Evolutionary conservation across 2,329 filamentous ascomycete genomes (phyloP), one percentile per base, ranked within the genome.

Genomic region (Neonectria hederae): DNA sequence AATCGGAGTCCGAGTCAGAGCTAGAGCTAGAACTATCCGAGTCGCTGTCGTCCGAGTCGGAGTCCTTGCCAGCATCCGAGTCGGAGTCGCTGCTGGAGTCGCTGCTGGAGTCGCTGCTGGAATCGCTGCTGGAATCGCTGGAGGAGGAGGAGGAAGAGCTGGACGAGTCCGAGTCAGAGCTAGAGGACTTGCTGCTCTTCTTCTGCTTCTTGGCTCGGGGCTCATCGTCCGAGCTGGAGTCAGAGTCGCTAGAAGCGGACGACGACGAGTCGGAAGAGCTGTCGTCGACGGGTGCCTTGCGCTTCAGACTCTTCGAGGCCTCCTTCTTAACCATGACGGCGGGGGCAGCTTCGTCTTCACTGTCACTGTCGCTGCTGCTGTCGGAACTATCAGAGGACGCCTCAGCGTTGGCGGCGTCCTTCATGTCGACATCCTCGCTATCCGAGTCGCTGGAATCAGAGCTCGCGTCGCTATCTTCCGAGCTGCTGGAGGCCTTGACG

Each of bases 121-220:
- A 68, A 48, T 72, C 67, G 43, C 55, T 61, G 43, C 55, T 61
- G 28, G 63, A 65, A 9, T 28, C 28, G 28, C 28, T 28, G 4
- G 65, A 69, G 17, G 72, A 74, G 8, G 72, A 74, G 52, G 35
- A 38, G 9, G 38, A 42, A n/a, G 38, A 42, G 38, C 72, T 69
- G 43, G 68, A 69, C 2, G 76, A 78, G 38, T 74, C 74, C 0
- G 78, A 78, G 54, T 65, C 55, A 5, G 67, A 72, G 63, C 67
- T 65, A 19, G 64, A 62, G 40, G 69, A 68, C 22, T 70, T 63
- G 24, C 65, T 21, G 59, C 30, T 62, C 55, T 35, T 63, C 75
- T 82, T 83, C 65, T 76, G 76, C 77, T 87, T 89, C 80, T 89
- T 89, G 26, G 78, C 69, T 64, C 81, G 80, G 4, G 83, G 84